phyloP scores from a whole-genome alignment of 352 stramenopile genomes.

The Peronospora belbahrii region DNA sequence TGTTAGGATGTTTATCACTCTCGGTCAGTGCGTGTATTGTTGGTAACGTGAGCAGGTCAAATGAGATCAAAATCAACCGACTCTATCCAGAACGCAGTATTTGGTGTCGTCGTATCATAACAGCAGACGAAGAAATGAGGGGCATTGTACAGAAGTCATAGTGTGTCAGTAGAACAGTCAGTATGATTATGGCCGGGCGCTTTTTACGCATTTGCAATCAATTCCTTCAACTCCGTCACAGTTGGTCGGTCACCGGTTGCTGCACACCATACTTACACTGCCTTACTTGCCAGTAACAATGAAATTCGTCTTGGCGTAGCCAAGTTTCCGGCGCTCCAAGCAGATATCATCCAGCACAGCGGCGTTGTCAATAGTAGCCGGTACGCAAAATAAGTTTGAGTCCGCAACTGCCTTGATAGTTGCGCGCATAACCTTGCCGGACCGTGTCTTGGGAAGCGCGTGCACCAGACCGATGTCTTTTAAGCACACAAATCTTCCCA shows the following conservation, averaged over 20 bases:
- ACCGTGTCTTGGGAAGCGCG: slow-evolving; percentile 44
- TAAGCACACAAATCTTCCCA: slow-evolving; percentile 48
- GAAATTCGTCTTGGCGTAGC: slow-evolving; percentile 35
- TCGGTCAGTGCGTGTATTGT: too few relatives aligned
- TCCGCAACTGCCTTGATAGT: slow-evolving; percentile 50
- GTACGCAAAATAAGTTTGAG: slow-evolving; percentile 32
- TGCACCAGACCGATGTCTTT: slow-evolving; percentile 37
- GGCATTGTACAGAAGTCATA: too few relatives aligned
- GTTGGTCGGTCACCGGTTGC: too few relatives aligned
- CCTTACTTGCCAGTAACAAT: slow-evolving; percentile 21
- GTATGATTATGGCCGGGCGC: neutral
- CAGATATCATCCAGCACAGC: slow-evolving; percentile 34
- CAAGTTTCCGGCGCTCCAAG: slow-evolving; percentile 28
- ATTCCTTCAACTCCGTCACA: too few relatives aligned
- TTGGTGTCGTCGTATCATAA: neutral
- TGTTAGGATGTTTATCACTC: too few relatives aligned
- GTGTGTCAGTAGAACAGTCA: too few relatives aligned
- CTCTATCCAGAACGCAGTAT: slow-evolving; percentile 13
- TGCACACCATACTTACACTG: neutral
- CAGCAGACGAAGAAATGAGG: slow-evolving; percentile 1
- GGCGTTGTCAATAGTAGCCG: slow-evolving; percentile 47
- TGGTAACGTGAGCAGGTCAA: too few relatives aligned
- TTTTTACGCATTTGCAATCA: neutral
- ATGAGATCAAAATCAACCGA: slow-evolving; percentile 17
- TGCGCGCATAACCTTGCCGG: slow-evolving; percentile 43